Evolutionary conservation across 306 rosid genomes (phyloP).

Genomic region (Dicorynia guianensis): DNA sequence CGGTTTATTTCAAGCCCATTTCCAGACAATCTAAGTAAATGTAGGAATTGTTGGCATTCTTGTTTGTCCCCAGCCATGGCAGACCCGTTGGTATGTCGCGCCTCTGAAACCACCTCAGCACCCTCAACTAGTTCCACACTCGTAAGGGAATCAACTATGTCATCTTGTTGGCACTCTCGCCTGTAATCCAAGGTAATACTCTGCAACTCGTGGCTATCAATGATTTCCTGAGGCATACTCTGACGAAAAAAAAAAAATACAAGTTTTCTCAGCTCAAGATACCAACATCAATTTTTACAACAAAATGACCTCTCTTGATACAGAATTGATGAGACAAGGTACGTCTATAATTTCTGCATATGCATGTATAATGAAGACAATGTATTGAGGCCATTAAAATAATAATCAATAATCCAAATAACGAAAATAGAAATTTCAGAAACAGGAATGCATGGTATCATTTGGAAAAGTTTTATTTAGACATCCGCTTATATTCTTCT

Average conservation of each 20-base stretch:
- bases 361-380: no score
- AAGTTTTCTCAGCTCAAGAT: slow-evolving; percentile 30
- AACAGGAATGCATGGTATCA: neutral
- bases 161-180: slow-evolving; percentile 87
- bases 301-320: neutral
- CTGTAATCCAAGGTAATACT: slow-evolving; percentile 94
- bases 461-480: neutral
- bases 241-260: slow-evolving; percentile 38
- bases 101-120: slow-evolving; percentile 47
- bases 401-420: neutral
- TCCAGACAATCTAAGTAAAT: slow-evolving; percentile 73
- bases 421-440: neutral
- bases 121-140: slow-evolving; percentile 59
- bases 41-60: slow-evolving; percentile 70
- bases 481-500: neutral
- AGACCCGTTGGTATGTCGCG: slow-evolving; percentile 67
- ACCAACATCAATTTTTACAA: neutral
- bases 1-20: slow-evolving; percentile 85
- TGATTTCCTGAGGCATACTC: slow-evolving; percentile 97
- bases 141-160: slow-evolving; percentile 82
- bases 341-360: no score
- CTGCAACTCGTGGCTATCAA: slow-evolving; percentile 80
- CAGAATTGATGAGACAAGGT: neutral
- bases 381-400: neutral
- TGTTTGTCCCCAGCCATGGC: slow-evolving; percentile 40